Evolutionary conservation across 768 basidiomycete genomes (phyloP).

Genomic region (Clitopilus passeckerianus): DNA sequence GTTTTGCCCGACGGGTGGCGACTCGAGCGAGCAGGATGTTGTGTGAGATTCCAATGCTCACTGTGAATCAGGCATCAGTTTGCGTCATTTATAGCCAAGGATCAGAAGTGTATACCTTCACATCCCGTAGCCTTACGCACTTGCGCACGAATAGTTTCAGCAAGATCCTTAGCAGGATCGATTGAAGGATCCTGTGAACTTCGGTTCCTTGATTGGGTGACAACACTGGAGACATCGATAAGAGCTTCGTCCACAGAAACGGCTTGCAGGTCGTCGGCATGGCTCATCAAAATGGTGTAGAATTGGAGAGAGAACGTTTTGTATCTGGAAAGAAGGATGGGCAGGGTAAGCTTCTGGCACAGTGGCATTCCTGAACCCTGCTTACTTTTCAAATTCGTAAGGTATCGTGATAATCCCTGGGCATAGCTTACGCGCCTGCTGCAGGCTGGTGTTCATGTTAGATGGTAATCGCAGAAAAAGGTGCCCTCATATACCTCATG

Average conservation of each 20-base stretch:
- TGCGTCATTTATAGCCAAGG: not conserved
- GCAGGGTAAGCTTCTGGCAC: not conserved
- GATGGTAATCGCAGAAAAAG: not conserved
- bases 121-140: slow-evolving; percentile 79
- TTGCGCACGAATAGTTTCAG: slow-evolving; percentile 74
- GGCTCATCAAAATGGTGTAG: slow-evolving; percentile 87
- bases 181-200: slow-evolving; percentile 18
- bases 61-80: slow-evolving; percentile 31
- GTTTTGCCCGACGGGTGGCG: slow-evolving; percentile 89
- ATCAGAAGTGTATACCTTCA: slow-evolving; percentile 49
- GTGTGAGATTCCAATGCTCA: slow-evolving; percentile 87
- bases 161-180: slow-evolving; percentile 74
- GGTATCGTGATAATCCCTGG: slow-evolving; percentile 72
- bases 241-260: slow-evolving; percentile 97
- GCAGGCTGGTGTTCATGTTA: not conserved
- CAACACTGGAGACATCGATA: slow-evolving; percentile 73
- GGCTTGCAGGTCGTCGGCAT: slow-evolving; percentile 89
- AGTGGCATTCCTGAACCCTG: not conserved
- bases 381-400: slow-evolving; percentile 87
- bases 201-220: slow-evolving; percentile 34
- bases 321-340: slow-evolving; percentile 49
- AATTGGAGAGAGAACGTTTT: slow-evolving; percentile 81
- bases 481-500: slow-evolving; percentile 62
- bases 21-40: slow-evolving; percentile 92
- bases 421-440: slow-evolving; percentile 62